phyloP scores from a whole-genome alignment of 495 filamentous ascomycete species.

The Hypoxylon lenormandii region DNA sequence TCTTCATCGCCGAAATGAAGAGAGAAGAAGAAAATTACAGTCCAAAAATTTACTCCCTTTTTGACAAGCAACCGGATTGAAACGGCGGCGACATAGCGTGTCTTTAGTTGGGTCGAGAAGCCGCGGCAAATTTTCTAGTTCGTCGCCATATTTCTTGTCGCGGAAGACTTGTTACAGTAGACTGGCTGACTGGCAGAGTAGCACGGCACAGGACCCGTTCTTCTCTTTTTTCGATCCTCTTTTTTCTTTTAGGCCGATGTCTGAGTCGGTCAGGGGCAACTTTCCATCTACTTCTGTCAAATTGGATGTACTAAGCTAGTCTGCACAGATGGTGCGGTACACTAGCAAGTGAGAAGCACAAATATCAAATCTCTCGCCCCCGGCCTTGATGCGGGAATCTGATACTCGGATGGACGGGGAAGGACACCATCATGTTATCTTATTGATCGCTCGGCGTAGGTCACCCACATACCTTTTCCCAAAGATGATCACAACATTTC shows the following conservation, averaged over 20 bases:
- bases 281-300: conserved; percentile 1
- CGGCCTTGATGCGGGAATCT: background rate
- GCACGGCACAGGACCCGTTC: no score
- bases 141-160: background rate
- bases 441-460: background rate
- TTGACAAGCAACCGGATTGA: conserved; percentile 5
- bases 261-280: conserved; percentile 2
- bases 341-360: background rate
- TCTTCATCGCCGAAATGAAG: conserved; percentile 25
- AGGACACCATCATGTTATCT: conserved; percentile 1
- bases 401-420: conserved; percentile 3
- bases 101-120: conserved; percentile 1
- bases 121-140: conserved; percentile 12
- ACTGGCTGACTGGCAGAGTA: background rate
- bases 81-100: conserved; percentile 20
- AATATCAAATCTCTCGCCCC: background rate
- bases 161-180: conserved; percentile 1
- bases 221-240: no score
- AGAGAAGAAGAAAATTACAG: background rate
- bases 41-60: background rate
- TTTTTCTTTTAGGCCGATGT: background rate
- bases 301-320: background rate
- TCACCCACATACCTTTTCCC: background rate
- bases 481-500: conserved; percentile 8
- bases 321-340: no score